Evolutionary conservation across 2,329 filamentous ascomycete species (phyloP).

Genomic region (Verticillium tricorpus): DNA sequence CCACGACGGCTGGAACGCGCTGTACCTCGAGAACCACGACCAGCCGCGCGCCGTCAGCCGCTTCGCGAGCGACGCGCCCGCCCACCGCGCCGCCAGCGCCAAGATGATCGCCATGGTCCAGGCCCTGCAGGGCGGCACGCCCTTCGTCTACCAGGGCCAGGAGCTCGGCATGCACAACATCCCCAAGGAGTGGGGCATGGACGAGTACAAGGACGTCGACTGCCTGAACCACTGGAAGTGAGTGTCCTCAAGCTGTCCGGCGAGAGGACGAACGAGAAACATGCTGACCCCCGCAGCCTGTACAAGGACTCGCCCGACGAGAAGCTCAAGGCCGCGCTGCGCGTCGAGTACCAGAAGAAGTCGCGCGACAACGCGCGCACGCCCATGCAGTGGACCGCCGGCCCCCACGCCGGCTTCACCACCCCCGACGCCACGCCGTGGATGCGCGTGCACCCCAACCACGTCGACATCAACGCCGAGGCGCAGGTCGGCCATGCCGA

Average conservation of each 20-base stretch:
- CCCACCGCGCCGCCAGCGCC: slow-evolving; percentile 43
- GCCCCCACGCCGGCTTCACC: slow-evolving; percentile 61
- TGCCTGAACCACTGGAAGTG: slow-evolving; percentile 47
- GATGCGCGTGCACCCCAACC: slow-evolving; percentile 67
- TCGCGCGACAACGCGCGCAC: slow-evolving; percentile 66
- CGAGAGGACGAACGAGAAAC: no score
- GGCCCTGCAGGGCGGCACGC: slow-evolving; percentile 54
- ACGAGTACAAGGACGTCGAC: slow-evolving; percentile 67
- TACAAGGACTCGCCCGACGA: slow-evolving; percentile 33
- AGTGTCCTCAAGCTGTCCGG: slow-evolving; percentile 8
- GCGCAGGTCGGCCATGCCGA: slow-evolving; percentile 40
- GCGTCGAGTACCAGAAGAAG: slow-evolving; percentile 48
- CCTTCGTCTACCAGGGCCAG: slow-evolving; percentile 67
- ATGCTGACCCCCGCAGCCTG: slow-evolving; percentile 19
- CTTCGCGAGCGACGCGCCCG: slow-evolving; percentile 45
- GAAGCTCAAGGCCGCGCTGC: slow-evolving; percentile 30
- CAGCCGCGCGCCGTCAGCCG: slow-evolving; percentile 56
- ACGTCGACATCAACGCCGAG: slow-evolving; percentile 57
- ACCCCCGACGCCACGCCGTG: slow-evolving; percentile 49
- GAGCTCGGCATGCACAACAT: slow-evolving; percentile 65
- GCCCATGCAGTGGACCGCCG: slow-evolving; percentile 67
- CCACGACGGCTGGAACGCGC: slow-evolving; percentile 59
- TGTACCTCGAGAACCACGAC: slow-evolving; percentile 65
- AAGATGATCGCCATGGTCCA: slow-evolving; percentile 58
- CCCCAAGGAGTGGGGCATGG: slow-evolving; percentile 54